A percentile compares a stretch with the other conserved stretches of the same genome.
Evolutionary conservation across 1,284 basidiomycete genomes (phyloP).

Genomic region (Papiliotrema flavescens): DNA sequence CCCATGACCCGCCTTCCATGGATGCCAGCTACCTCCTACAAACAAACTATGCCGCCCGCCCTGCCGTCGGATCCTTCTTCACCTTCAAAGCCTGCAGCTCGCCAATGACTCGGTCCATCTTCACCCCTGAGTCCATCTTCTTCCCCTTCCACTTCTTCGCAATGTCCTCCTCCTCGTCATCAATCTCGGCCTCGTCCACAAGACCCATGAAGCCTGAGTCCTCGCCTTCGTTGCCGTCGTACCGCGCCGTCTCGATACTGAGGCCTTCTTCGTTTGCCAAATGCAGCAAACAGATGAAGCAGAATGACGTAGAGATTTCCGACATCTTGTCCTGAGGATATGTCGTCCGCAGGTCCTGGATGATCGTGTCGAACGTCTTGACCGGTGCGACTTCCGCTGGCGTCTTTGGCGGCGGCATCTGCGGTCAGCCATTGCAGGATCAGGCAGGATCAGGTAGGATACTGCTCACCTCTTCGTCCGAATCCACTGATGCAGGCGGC

Average conservation of each 20-base stretch:
- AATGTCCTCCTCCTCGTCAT: conserved; percentile 9
- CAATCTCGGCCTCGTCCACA: conserved; percentile 29
- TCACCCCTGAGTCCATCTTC: conserved; percentile 27
- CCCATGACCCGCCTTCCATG: too few species aligned
- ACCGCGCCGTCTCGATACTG: conserved; percentile 60
- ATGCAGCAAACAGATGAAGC: conserved; percentile 95
- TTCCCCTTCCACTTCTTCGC: conserved; percentile 3
- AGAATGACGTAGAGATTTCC: conserved; percentile 98
- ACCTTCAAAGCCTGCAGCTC: conserved; percentile 47
- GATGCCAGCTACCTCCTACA: too few species aligned
- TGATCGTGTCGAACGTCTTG: conserved; percentile 79
- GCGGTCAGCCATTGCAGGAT: neutral
- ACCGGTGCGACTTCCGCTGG: conserved; percentile 54
- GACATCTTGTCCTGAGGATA: conserved; percentile 93
- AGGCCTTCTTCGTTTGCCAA: conserved; percentile 93
- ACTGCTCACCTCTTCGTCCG: conserved; percentile 17
- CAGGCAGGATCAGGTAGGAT: neutral
- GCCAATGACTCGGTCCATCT: conserved; percentile 40
- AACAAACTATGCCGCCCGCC: conserved; percentile 33
- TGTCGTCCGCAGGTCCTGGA: conserved; percentile 70
- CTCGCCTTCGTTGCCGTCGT: conserved; percentile 49
- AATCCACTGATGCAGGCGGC: conserved; percentile 17
- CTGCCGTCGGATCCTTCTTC: conserved; percentile 45
- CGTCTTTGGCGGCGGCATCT: conserved; percentile 47
- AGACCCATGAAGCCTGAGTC: conserved; percentile 43